Evolutionary conservation across 2,329 filamentous ascomycete genomes (phyloP).

Genomic region (Blastomyces gilchristii): DNA sequence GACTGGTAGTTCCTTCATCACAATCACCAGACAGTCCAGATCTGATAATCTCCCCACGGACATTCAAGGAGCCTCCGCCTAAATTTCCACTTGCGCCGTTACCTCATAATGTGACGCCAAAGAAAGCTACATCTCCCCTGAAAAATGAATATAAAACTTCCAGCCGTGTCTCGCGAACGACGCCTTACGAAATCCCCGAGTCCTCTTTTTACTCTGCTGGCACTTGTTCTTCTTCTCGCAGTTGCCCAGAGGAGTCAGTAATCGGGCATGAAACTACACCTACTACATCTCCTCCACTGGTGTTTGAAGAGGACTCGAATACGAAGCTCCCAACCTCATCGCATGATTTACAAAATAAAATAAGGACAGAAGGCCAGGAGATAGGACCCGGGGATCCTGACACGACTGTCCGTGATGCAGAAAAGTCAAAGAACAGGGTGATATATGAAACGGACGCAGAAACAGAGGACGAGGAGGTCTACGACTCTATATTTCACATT

Average conservation of each 20-base stretch:
- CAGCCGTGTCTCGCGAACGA: neutral
- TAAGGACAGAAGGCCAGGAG: neutral
- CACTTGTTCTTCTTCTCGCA: neutral
- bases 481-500: conserved; percentile 17
- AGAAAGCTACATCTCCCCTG: neutral
- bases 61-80: conserved; percentile 13
- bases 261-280: neutral
- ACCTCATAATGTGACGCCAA: neutral
- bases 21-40: conserved; percentile 36
- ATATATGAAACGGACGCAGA: conserved; percentile 36
- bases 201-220: neutral
- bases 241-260: neutral
- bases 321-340: neutral
- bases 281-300: conserved; percentile 11
- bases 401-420: neutral
- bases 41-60: conserved; percentile 24
- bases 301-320: neutral
- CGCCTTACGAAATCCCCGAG: conserved; percentile 1
- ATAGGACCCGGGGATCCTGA: neutral
- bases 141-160: neutral
- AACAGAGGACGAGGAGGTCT: conserved; percentile 25
- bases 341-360: neutral
- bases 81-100: conserved; percentile 18
- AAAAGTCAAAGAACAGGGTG: conserved; percentile 15
- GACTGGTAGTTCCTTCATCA: conserved; percentile 32